Evolutionary conservation across 345 rosid species (phyloP).

Genomic region (Geranium rotundifolium): DNA sequence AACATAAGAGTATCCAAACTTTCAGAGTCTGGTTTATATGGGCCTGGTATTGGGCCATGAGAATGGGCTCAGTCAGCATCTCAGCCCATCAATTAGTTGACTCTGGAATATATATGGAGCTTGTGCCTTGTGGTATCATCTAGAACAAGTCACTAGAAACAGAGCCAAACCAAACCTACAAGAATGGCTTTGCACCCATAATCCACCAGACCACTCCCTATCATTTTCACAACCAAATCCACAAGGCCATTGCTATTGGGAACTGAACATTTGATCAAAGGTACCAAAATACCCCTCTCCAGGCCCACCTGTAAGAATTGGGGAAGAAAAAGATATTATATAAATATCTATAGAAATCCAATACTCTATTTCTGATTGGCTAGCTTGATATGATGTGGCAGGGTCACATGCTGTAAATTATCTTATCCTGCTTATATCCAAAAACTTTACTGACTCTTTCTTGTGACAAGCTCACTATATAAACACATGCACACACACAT

Average conservation of each 20-base stretch:
- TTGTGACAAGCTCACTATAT: neutral
- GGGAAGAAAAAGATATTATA: slow-evolving; percentile 1
- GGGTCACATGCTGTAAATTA: slow-evolving; percentile 21
- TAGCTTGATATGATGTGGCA: slow-evolving; percentile 31
- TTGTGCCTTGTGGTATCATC: no score
- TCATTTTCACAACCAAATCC: slow-evolving; percentile 9
- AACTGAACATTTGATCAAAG: slow-evolving; percentile 6
- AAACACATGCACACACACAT: neutral
- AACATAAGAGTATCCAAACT: no score
- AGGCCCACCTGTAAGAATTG: slow-evolving; percentile 2
- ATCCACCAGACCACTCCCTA: slow-evolving; percentile 12
- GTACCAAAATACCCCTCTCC: slow-evolving; percentile 25
- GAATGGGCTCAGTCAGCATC: no score
- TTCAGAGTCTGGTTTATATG: no score
- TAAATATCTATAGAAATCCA: slow-evolving; percentile 44
- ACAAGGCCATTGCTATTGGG: slow-evolving; percentile 19
- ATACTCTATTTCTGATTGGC: slow-evolving; percentile 40
- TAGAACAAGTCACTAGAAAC: no score
- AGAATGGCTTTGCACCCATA: neutral
- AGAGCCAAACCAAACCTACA: no score
- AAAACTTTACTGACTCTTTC: neutral
- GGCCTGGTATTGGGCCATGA: no score
- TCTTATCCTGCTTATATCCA: slow-evolving; percentile 32
- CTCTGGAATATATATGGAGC: no score
- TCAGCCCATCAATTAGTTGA: no score